phyloP scores from a whole-genome alignment of 108 stramenopile species.

The Cyclostephanos tholiformis region DNA sequence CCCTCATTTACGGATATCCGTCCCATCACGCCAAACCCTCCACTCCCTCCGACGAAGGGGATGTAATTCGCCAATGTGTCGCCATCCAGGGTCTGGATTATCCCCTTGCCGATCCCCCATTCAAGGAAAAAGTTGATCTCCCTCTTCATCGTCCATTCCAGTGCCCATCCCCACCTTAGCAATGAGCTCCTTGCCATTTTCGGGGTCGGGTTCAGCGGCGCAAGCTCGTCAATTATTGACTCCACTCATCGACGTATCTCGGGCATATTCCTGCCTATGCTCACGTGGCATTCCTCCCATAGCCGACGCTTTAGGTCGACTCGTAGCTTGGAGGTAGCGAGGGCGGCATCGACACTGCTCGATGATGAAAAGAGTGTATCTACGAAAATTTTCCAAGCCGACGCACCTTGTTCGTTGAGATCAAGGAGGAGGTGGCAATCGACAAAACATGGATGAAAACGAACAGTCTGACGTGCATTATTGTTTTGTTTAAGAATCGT shows the following conservation, averaged over 20 bases:
- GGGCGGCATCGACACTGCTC: too few species aligned
- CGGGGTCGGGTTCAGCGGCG: conserved; percentile 34
- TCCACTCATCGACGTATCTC: conserved; percentile 34
- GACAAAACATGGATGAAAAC: too few species aligned
- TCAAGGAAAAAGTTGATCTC: conserved; percentile 68
- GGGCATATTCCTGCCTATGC: conserved; percentile 11
- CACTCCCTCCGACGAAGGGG: conserved; percentile 47
- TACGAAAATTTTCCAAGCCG: too few species aligned
- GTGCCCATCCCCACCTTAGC: conserved; percentile 50
- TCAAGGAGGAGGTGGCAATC: too few species aligned
- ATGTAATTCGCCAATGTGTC: conserved; percentile 51
- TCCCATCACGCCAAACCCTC: conserved; percentile 57
- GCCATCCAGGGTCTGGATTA: conserved; percentile 53
- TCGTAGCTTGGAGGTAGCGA: neutral
- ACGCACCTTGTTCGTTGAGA: too few species aligned
- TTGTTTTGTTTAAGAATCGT: too few species aligned
- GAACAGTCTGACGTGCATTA: too few species aligned
- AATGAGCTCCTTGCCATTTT: conserved; percentile 38
- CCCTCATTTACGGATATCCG: conserved; percentile 17
- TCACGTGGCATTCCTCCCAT: conserved; percentile 13
- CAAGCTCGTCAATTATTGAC: conserved; percentile 38
- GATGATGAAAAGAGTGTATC: too few species aligned
- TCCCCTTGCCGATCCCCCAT: conserved; percentile 37
- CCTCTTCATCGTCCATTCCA: conserved; percentile 67
- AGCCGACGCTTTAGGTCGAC: conserved; percentile 23